These are phyloP conservation scores for Hypoxylon sp. DNA, from an alignment of 2,329 filamentous ascomycete genomes.

Conservation along the genomic window DNA sequence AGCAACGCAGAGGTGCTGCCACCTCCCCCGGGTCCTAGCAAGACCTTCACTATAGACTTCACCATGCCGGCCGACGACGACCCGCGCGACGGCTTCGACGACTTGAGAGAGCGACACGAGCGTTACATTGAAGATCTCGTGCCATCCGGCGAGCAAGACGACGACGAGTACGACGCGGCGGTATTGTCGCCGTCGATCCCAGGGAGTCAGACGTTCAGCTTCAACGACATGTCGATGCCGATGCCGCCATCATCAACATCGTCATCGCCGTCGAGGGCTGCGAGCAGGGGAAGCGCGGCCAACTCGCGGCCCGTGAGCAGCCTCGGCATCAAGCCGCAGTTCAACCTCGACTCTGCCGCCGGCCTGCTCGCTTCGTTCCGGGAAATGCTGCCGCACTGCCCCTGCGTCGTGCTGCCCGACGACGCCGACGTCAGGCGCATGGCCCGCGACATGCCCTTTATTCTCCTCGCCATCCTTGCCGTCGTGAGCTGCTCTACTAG, in stretches of 20 bases:
- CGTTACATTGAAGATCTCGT: slow-evolving; percentile 52
- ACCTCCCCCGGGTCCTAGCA: slow-evolving; percentile 52
- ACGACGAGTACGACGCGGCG: slow-evolving; percentile 34
- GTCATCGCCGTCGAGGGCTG: slow-evolving; percentile 32
- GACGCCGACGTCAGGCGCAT: slow-evolving; percentile 54
- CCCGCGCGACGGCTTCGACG: slow-evolving; percentile 51
- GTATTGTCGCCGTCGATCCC: slow-evolving; percentile 14
- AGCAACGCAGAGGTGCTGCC: slow-evolving; percentile 40
- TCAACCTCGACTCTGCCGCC: slow-evolving; percentile 62
- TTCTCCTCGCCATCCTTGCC: slow-evolving; percentile 62
- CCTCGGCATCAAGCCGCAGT: slow-evolving; percentile 58
- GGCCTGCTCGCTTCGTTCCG: slow-evolving; percentile 55
- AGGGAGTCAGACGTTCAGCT: slow-evolving; percentile 32
- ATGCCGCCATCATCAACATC: slow-evolving; percentile 13
- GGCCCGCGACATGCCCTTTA: slow-evolving; percentile 58
- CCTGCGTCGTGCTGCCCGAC: slow-evolving; percentile 52
- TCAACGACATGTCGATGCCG: slow-evolving; percentile 40
- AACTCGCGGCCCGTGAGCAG: slow-evolving; percentile 48
- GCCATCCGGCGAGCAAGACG: slow-evolving; percentile 39
- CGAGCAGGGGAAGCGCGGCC: slow-evolving; percentile 5
- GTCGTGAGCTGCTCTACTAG: slow-evolving; percentile 57
- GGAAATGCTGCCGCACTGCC: slow-evolving; percentile 51
- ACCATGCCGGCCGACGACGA: slow-evolving; percentile 53
- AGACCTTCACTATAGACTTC: slow-evolving; percentile 63
- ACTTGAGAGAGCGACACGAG: slow-evolving; percentile 54